Evolutionary conservation across 805 yeast species (phyloP), one percentile per base, ranked within the genome.

Genomic region (Cyberlindnera petersonii): DNA sequence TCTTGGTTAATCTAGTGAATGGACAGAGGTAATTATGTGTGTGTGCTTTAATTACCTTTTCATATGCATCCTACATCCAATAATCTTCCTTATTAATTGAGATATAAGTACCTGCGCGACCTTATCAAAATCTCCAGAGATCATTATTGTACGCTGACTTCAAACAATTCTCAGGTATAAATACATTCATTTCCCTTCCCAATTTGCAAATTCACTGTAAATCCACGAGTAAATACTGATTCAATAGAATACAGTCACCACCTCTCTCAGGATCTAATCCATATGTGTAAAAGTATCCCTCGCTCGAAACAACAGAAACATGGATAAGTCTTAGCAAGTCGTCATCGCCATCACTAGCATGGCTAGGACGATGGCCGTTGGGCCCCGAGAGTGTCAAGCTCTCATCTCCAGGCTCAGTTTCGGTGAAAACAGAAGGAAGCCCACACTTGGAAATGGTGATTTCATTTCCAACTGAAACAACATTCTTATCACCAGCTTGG

Each of bases 261-360:
- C 98, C 98, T 38, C 89, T 64, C 44, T 82, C 94, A 0, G 93
- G 81, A 46, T 87, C 93, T 32, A 91, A 64, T 2, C 82, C 82
- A 59, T 86, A 91, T 35, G 83, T 85, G 52, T 82, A 83, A 49
- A 85, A 82, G 48, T 74, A 76, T 0, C 98, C 98, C 40, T 79
- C 85, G 1, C 95, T 86, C 4, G n/a, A n/a, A n/a, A 86, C 86
- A 6, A 88, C 91, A 42, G 78, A 72, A 11, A 78, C 78, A 51
- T 74, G 75, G 32, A 44, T 56, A 39, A 66, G 47, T 14, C 50
- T 58, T 23, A 56, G 56, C 7, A 53, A 51, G 4, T 59, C 49
- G 5, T 61, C 65, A 6, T 61, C 59, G 50, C 52, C 56, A 18
- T 28, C 34, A 13, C 15, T 14, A 3, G 24, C 33, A 22, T 22